phyloP scores from a whole-genome alignment of 2,329 filamentous ascomycete genomes.

The Epichloe baconii region DNA sequence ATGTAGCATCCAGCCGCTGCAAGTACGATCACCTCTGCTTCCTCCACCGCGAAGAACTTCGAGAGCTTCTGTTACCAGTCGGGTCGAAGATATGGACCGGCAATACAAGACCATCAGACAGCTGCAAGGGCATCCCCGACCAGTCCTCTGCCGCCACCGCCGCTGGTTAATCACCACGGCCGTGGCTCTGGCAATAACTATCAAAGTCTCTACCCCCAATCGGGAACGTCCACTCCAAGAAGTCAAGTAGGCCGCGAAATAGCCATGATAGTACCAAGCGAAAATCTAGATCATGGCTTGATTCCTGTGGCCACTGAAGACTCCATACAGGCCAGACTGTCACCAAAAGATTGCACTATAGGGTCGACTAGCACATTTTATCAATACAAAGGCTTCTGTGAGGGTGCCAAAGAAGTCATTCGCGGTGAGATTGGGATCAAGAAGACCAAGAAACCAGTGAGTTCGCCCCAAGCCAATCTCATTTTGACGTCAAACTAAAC shows the following conservation, averaged over 20 bases:
- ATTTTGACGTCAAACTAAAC: background rate
- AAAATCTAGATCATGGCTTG: constrained; percentile 9
- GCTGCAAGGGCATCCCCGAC: background rate
- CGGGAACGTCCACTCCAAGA: background rate
- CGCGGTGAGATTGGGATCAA: constrained; percentile 36
- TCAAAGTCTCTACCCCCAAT: background rate
- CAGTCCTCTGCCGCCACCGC: background rate
- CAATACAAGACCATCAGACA: constrained; percentile 5
- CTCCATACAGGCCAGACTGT: background rate
- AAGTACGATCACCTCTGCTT: constrained; percentile 1
- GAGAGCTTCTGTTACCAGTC: background rate
- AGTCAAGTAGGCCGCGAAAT: constrained; percentile 2
- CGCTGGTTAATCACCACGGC: background rate
- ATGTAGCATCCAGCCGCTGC: constrained; percentile 3
- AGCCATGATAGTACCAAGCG: background rate
- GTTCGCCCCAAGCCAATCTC: background rate
- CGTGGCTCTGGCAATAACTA: background rate
- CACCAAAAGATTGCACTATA: constrained; percentile 27
- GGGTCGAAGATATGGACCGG: constrained; percentile 5
- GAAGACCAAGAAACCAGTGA: constrained; percentile 35
- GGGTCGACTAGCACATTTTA: constrained; percentile 35
- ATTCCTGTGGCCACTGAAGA: constrained; percentile 11
- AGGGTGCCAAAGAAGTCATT: constrained; percentile 37
- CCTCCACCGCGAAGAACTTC: background rate
- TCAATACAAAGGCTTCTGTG: constrained; percentile 40